Percentiles rank a stretch among this genome's conserved stretches.
These are phyloP conservation scores for Perkinsus chesapeaki DNA, from an alignment of 169 alveolate genomes.

Conservation along the genomic window DNA sequence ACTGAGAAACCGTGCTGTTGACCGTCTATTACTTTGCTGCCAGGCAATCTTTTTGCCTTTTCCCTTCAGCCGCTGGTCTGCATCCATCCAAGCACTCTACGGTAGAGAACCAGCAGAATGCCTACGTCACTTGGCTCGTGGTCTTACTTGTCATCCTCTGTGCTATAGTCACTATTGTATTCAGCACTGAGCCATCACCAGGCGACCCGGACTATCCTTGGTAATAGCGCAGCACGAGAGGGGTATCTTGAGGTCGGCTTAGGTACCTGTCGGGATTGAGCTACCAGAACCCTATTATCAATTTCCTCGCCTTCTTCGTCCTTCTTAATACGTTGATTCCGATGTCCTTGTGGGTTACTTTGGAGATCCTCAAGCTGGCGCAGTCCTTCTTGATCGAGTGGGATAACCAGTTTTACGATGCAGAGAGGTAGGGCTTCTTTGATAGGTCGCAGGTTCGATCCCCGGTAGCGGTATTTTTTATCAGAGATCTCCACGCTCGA, in stretches of 20 bases:
- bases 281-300: not conserved
- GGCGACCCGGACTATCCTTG: not conserved
- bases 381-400: not conserved
- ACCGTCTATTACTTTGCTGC: too few species aligned
- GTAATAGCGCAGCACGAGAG: not conserved
- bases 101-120: not conserved
- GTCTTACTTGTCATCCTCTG: not conserved
- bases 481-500: not conserved
- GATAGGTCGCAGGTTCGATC: not conserved
- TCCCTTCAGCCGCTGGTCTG: not conserved
- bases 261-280: not conserved
- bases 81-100: not conserved
- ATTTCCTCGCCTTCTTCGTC: slow-evolving; percentile 1
- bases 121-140: not conserved
- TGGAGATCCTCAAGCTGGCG: not conserved
- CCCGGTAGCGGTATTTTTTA: not conserved
- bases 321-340: not conserved
- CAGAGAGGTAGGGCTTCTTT: not conserved
- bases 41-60: not conserved
- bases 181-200: not conserved
- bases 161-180: not conserved
- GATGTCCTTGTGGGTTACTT: not conserved
- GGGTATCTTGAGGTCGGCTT: not conserved
- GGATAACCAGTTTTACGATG: slow-evolving; percentile 1
- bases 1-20: too few species aligned